A percentile compares a stretch with the other conserved stretches of the same genome.
These are phyloP conservation scores for Takashimella tepidaria DNA, from an alignment of 1,284 basidiomycete species.

Conservation along the genomic window DNA sequence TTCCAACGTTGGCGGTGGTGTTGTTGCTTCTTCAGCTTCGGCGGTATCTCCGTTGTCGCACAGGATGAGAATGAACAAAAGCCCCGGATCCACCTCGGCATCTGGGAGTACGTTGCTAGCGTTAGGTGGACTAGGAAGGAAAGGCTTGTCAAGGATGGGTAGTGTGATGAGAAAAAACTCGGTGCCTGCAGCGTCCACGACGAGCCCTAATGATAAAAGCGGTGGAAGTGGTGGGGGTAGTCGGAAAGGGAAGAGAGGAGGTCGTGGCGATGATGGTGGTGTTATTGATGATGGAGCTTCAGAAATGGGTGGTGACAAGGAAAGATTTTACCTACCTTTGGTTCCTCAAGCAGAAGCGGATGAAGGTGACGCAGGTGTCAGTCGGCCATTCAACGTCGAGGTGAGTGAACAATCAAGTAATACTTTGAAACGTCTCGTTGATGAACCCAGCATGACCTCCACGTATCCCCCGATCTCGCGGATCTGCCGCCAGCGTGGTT, in stretches of 20 bases:
- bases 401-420: constrained; percentile 17
- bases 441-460: constrained; percentile 47
- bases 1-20: too few relatives aligned
- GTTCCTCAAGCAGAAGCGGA: neutral
- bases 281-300: too few relatives aligned
- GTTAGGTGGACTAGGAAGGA: too few relatives aligned
- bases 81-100: neutral
- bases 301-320: too few relatives aligned
- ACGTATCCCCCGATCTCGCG: constrained; percentile 37
- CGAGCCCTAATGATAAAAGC: too few relatives aligned
- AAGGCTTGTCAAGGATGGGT: neutral
- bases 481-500: constrained; percentile 38
- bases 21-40: too few relatives aligned
- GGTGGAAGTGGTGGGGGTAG: too few relatives aligned
- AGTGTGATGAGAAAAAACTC: neutral
- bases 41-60: too few relatives aligned
- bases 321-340: neutral
- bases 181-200: neutral
- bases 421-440: constrained; percentile 1
- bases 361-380: constrained; percentile 24
- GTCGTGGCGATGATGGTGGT: too few relatives aligned
- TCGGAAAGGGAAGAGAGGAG: too few relatives aligned
- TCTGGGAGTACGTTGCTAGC: neutral
- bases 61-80: neutral
- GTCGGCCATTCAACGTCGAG: constrained; percentile 39